Evolutionary conservation across 2,329 filamentous ascomycete genomes (phyloP), one percentile per base, ranked within the genome.

Genomic region (Ophiognomonia clavigignenti-juglandacearum): DNA sequence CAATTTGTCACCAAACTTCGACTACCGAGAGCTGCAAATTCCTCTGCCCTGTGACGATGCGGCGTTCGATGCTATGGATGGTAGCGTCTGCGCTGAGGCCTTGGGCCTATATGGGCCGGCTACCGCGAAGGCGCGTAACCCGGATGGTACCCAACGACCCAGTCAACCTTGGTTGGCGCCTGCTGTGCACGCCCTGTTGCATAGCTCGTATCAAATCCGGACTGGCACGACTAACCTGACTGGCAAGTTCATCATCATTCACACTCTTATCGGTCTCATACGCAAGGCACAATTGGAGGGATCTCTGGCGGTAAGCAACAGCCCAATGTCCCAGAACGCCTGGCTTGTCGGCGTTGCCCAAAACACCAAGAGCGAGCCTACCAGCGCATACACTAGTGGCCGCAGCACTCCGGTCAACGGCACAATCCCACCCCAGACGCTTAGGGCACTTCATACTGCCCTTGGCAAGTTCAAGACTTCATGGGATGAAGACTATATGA

Each of bases 1-100:
- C 72, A 88, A 89, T 61, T 66, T 68, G n/a, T 64, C 73, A 9
- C 76, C 83, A 13, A 71, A 78, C 37, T 78, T 88, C 35, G 79
- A 87, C 49, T 66, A 74, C 8, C 71, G 81, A 27, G 83, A 88
- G 54, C 72, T 88, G 42, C 71, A 73, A 24, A 63, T 88, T 31
- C 83, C 84, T n/a, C 67, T 90, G 6, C 85, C 86, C 8, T 76
- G 78, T 13, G 85, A 89, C 56, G 86, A 89, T 62, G 82, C 82
- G 14, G 80, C 82, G 3, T 89, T 85, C 85, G 85, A 88, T 55
- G 85, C 85, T 4, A 69, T 66, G 26, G 75, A 72, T 32, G 64
- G 70, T 5, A 63, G 73, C 14, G 76, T 81, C 31, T 89, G 85
- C 59, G 81, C 80, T 19, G 72, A 78, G 53, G 80, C 83, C 6